These are phyloP conservation scores for Kodamaea neixiangensis DNA, from an alignment of 805 yeast species.

Conservation along the genomic window DNA sequence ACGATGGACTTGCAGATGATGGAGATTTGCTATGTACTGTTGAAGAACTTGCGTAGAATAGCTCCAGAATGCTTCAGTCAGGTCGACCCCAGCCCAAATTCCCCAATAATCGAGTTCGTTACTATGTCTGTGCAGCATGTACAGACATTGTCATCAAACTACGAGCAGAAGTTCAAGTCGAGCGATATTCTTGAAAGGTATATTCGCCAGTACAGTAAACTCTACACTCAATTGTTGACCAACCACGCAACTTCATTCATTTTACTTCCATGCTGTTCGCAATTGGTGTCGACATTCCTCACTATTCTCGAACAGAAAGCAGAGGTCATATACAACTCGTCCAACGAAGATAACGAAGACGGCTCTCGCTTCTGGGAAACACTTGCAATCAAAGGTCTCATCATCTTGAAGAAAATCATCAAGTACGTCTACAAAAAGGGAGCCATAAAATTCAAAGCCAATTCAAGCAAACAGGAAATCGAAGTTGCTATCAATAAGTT, in stretches of 20 bases:
- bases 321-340: conserved; percentile 57
- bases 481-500: conserved; percentile 55
- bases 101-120: conserved; percentile 61
- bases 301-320: conserved; percentile 66
- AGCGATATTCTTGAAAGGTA: conserved; percentile 62
- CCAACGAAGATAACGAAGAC: conserved; percentile 45
- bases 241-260: conserved; percentile 71
- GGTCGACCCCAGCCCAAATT: conserved; percentile 57
- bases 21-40: conserved; percentile 75
- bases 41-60: conserved; percentile 73
- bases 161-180: conserved; percentile 6
- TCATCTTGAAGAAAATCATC: conserved; percentile 64
- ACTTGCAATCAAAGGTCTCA: conserved; percentile 64
- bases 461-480: conserved; percentile 65
- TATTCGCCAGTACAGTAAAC: conserved; percentile 72
- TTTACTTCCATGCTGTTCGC: conserved; percentile 61
- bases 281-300: conserved; percentile 62
- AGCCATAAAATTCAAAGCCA: conserved; percentile 62
- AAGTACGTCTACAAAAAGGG: conserved; percentile 66
- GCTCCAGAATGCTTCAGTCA: conserved; percentile 75
- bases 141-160: conserved; percentile 46
- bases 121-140: conserved; percentile 58
- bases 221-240: conserved; percentile 60
- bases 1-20: conserved; percentile 52
- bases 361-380: conserved; percentile 66